Conservation (phyloP, 768 basidiomycete species). For the Naganishia friedmannii region DNA sequence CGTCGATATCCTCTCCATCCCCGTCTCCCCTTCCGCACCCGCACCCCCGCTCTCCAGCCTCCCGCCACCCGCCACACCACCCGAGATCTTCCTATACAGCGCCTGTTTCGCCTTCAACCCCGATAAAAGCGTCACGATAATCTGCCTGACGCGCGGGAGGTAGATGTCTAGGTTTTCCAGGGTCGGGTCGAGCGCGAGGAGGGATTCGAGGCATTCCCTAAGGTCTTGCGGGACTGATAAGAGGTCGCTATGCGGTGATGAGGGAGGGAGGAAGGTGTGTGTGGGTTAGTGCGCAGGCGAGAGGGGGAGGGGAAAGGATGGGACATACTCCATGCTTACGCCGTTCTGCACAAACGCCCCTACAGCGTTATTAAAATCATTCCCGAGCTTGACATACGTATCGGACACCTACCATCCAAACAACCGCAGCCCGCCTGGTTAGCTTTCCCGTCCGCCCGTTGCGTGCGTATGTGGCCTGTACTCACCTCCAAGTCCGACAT, state of each 20-base stretch:
- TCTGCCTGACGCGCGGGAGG: conserved; percentile 82
- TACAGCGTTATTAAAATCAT: conserved; percentile 93
- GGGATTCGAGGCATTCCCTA: conserved; percentile 80
- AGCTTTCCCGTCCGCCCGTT: too few relatives aligned
- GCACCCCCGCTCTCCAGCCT: not conserved
- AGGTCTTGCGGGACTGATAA: conserved; percentile 82
- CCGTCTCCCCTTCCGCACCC: too few relatives aligned
- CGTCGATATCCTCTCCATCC: not conserved
- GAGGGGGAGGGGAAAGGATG: not conserved
- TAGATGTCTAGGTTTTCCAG: conserved; percentile 80
- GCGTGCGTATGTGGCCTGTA: too few relatives aligned
- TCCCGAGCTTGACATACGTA: conserved; percentile 92
- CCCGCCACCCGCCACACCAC: not conserved
- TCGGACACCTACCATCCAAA: conserved; percentile 70
- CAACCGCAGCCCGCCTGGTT: too few relatives aligned
- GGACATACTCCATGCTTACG: conserved; percentile 84
- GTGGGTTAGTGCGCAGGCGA: not conserved
- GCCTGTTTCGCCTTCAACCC: conserved; percentile 91
- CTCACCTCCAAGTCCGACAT: conserved; percentile 41
- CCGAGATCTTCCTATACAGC: conserved; percentile 63
- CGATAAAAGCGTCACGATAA: conserved; percentile 87
- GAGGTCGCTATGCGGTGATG: conserved; percentile 56
- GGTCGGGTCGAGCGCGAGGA: conserved; percentile 84
- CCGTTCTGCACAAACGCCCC: conserved; percentile 78
- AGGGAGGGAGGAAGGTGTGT: conserved; percentile 1